Percentiles rank a stretch among this genome's conserved stretches.
These are phyloP conservation scores for Cenchrus fungigraminus DNA, from an alignment of 176 grass and related monocot genomes.

Conservation along the genomic window DNA sequence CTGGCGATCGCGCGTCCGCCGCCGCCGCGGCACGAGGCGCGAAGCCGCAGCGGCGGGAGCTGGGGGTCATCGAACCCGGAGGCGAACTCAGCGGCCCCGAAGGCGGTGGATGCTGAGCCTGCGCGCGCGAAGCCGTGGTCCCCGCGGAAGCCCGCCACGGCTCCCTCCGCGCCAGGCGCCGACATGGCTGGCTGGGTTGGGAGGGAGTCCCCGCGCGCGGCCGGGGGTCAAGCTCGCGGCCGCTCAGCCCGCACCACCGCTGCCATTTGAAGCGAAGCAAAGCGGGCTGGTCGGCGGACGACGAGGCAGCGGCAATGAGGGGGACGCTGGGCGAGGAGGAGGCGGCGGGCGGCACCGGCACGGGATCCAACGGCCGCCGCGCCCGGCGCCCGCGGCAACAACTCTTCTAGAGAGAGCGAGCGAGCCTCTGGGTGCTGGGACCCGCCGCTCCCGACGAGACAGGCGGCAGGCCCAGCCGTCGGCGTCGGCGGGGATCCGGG, in stretches of 20 bases:
- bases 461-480: conserved; percentile 21
- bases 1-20: conserved; percentile 15
- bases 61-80: conserved; percentile 15
- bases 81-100: not conserved
- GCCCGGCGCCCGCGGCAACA: not conserved
- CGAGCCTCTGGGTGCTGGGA: not conserved
- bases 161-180: conserved; percentile 45
- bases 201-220: not conserved
- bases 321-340: not conserved
- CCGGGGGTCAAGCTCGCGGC: conserved; percentile 1
- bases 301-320: not conserved
- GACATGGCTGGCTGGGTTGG: conserved; percentile 39
- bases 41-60: conserved; percentile 64
- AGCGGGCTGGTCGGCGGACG: conserved; percentile 4
- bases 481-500: not conserved
- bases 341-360: conserved; percentile 11
- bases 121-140: conserved; percentile 54
- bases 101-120: conserved; percentile 36
- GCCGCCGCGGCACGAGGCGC: conserved; percentile 13
- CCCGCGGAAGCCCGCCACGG: conserved; percentile 53
- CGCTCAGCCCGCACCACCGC: conserved; percentile 10
- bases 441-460: not conserved
- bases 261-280: conserved; percentile 47
- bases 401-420: not conserved
- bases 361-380: conserved; percentile 52